Evolutionary conservation across 352 stramenopile genomes (phyloP), one percentile per base, ranked within the genome.

Genomic region (Phytophthora melonis): DNA sequence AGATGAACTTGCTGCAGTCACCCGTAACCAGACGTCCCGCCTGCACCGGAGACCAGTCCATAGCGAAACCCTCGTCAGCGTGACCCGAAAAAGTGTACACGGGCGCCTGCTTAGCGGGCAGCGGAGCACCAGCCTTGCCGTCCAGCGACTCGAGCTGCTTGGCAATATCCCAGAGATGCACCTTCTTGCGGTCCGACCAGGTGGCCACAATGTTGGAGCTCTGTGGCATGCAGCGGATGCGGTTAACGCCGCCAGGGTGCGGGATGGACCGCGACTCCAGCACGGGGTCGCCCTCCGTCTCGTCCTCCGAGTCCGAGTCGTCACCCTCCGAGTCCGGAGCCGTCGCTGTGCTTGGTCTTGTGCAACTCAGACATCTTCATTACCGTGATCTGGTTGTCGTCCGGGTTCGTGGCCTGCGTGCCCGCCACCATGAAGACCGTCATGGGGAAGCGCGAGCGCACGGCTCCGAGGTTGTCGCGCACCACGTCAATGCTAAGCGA

Each of bases 401-500:
- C 84, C 2, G 86, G 62, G 36, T 92, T 88, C 66, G 97, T 90
- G 0, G 98, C 97, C 79, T 99, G 98, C 21, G 97, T 99, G 21
- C 98, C 98, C 3, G 97, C 92, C 21, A 98, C 98, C 57, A 98
- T 92, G 70, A 97, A 99, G 58, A 99, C 85, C 0, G 92, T 98
- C 84, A 99, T 96, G 10, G 98, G 98, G 77, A 99, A 99, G 71
- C 88, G 87, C 13, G 87, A 92, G 49, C 98, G 91, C 78, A 96
- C 88, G 18, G 92, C 92, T 27, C 98, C 98, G 13, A 99, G 79
- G 78, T 95, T 95, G 77, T 99, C 98, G 34, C 87, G 87, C 47
- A 99, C 72, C 62, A 99, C 89, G 79, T 99, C 98, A 73, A 99
- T 98, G 74, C 91, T 98, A 23, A 99, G 88, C 65, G 95, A 98